phyloP scores from a whole-genome alignment of 1,284 basidiomycete genomes.

The Rhodotorula sp. region DNA sequence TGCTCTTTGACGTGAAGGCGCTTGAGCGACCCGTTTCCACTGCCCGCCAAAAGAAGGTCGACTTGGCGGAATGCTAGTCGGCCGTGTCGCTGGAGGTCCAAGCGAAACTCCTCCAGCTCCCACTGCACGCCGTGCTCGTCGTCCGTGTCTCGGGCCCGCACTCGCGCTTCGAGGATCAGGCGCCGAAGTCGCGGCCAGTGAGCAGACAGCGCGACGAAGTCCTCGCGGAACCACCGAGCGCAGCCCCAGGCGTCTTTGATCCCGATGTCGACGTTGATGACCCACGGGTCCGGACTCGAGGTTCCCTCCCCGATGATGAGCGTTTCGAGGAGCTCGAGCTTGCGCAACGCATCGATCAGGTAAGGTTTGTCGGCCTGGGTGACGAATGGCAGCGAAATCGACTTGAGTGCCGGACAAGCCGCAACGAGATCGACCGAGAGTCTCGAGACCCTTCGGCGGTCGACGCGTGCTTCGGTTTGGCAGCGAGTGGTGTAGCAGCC shows the following conservation, averaged over 20 bases:
- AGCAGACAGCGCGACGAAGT: slow-evolving; percentile 4
- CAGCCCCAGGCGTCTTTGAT: slow-evolving; percentile 22
- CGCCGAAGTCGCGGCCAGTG: slow-evolving; percentile 7
- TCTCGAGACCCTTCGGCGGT: slow-evolving; percentile 6
- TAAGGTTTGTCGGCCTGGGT: slow-evolving; percentile 11
- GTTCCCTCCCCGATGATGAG: slow-evolving; percentile 12
- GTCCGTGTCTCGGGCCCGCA: neutral
- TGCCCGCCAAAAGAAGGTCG: slow-evolving; percentile 3
- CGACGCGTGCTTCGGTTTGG: slow-evolving; percentile 2
- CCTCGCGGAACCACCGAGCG: slow-evolving; percentile 7
- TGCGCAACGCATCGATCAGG: slow-evolving; percentile 8
- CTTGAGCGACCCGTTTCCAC: neutral
- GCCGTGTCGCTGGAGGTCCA: slow-evolving; percentile 5
- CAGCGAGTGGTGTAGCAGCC: slow-evolving; percentile 15
- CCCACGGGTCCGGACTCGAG: slow-evolving; percentile 20
- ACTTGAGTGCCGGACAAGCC: neutral
- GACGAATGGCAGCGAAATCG: slow-evolving; percentile 23
- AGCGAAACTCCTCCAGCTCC: slow-evolving; percentile 18
- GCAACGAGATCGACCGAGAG: slow-evolving; percentile 8
- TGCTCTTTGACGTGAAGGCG: slow-evolving; percentile 20
- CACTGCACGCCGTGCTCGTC: neutral
- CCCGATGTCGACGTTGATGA: slow-evolving; percentile 24
- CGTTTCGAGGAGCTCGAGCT: neutral
- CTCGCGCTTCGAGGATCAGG: neutral
- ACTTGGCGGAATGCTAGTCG: slow-evolving; percentile 13